These are phyloP conservation scores for Xylariaceae sp. DNA, from an alignment of 2,329 filamentous ascomycete species.

Conservation along the genomic window DNA sequence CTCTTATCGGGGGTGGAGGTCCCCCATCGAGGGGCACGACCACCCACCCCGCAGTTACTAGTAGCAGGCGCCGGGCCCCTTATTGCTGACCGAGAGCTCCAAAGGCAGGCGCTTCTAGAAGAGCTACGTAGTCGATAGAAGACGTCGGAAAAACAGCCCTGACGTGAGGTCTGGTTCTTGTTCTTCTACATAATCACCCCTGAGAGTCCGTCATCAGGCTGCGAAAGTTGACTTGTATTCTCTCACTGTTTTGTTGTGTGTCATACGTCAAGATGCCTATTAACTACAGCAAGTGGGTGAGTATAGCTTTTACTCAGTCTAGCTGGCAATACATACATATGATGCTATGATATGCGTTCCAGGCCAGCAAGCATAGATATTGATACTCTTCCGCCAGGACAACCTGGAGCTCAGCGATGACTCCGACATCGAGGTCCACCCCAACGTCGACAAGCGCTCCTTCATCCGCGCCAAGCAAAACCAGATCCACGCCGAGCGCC, in stretches of 20 bases:
- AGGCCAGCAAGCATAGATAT: conserved; percentile 6
- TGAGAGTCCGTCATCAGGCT: background rate
- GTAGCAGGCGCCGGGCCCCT: background rate
- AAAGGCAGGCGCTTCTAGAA: background rate
- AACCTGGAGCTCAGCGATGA: conserved; percentile 95
- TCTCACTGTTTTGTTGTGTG: background rate
- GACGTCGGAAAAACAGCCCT: background rate
- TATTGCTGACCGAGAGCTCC: background rate
- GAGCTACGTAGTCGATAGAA: background rate
- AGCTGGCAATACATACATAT: background rate
- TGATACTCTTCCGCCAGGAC: conserved; percentile 49
- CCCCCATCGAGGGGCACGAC: background rate
- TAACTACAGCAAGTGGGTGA: conserved; percentile 65
- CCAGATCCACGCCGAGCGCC: conserved; percentile 89
- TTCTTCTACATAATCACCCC: background rate
- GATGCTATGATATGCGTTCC: background rate
- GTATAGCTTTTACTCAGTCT: background rate
- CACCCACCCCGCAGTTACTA: background rate
- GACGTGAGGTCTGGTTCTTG: background rate
- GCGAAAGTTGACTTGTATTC: background rate
- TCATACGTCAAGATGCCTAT: conserved; percentile 41
- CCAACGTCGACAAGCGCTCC: conserved; percentile 96
- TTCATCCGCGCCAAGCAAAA: conserved; percentile 98
- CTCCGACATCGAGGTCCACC: conserved; percentile 96
- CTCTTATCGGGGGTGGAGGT: background rate